Percentiles rank a stretch among this genome's conserved stretches.
These are phyloP conservation scores for Ziziphus jujuba DNA, from an alignment of 306 rosid species.

Conservation along the genomic window DNA sequence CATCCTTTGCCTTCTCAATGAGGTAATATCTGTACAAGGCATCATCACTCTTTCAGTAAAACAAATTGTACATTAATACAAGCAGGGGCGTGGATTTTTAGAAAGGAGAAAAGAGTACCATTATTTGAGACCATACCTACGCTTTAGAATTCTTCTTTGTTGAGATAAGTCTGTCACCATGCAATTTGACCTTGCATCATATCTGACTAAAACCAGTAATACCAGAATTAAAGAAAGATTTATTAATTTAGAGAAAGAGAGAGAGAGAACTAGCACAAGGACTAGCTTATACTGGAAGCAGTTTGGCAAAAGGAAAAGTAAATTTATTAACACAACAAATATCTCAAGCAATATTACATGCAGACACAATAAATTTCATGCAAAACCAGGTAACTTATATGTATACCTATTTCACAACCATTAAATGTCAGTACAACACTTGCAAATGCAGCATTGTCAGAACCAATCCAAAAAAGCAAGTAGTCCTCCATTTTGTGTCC, in stretches of 20 bases:
- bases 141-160: constrained; percentile 84
- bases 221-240: constrained; percentile 26
- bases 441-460: constrained; percentile 77
- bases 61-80: background rate
- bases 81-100: background rate
- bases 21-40: constrained; percentile 74
- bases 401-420: constrained; percentile 82
- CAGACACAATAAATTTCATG: constrained; percentile 4
- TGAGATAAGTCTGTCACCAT: constrained; percentile 67
- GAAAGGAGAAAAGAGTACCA: background rate
- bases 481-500: constrained; percentile 70
- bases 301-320: background rate
- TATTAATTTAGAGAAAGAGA: constrained; percentile 15
- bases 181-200: constrained; percentile 59
- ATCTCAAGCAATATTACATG: background rate
- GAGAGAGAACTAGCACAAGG: constrained; percentile 14
- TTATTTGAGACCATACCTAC: constrained; percentile 53
- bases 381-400: background rate
- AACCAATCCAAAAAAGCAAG: constrained; percentile 82
- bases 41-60: constrained; percentile 16
- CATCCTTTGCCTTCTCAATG: constrained; percentile 95
- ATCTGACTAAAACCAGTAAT: constrained; percentile 73
- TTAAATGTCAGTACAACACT: constrained; percentile 78
- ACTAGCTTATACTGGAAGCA: background rate
- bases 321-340: background rate